Base-by-base conservation (phyloP, 108 stramenopile species). In the Cyclotella kingstonii region DNA sequence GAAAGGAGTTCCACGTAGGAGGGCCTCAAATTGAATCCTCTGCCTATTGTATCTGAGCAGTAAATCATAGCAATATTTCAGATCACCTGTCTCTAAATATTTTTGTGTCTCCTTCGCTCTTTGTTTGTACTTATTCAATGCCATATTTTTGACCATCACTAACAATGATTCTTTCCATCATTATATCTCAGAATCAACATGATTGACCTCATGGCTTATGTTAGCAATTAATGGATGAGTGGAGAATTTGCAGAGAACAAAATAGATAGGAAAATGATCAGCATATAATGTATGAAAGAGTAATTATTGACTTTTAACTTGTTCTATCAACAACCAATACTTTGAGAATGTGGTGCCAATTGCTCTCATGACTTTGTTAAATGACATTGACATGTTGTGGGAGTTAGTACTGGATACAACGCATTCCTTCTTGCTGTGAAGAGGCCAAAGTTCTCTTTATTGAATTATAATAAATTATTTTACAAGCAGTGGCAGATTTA, bases 171-270 rank as follows among this genome's bases (percentile, higher is more conserved):
- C 64, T 66, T 41, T 3, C 27, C 40, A 25, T 28, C 43, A 55
- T 19, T 36, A 17, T 29, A 25, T 45, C 52, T 54, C 54, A 1
- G 44, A 34, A 10, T n/a, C 52, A 46, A 54, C 27, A 21, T 52
- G 53, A 54, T 66, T 27, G 12, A 45, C 19, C n/a, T n/a, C n/a
- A 46, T 30, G 17, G 2, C 64, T 53, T 18, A 66, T 30, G 2
- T 34, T 38, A 14, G 64, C 64, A 38, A 66, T 18, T 44, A 55
- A 38, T 33, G 64, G 64, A 45, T 66, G 64, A 5, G 53, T 66
- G 0, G 53, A 66, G 42, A 66, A 25, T 43, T 66, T 54, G 28
- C 45, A 66, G 0, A 66, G 40, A 8, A 66, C 17, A 28, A 54
- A 45, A 66, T 31, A 29, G 53, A 43, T 30, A 54, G 22, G 28